Base-by-base conservation (phyloP, 768 basidiomycete genomes). In the Kwoniella shandongensis region DNA sequence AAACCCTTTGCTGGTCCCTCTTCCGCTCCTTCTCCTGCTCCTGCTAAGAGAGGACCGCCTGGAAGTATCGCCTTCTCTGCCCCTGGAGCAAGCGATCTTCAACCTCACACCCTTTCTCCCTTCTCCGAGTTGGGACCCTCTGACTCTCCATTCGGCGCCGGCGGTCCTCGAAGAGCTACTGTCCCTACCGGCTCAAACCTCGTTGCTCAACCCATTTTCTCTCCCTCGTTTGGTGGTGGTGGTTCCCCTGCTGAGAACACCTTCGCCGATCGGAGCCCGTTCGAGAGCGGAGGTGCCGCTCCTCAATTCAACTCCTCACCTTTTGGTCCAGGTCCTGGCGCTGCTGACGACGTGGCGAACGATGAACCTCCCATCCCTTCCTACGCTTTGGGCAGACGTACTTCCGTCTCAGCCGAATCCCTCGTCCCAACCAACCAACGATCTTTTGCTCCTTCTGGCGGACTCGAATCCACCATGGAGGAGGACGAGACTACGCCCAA, bases 391-490 rank as follows among this genome's bases (percentile, higher is more conserved):
- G 90, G 90, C 27, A 85, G 96, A 35, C 86, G 96, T 40, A 88
- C 89, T 2, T 97, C 93, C 35, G 91, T 99, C 57, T 91, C 89
- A 52, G 96, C 96, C 4, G 96, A 99, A 76, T 91, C 92, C 3
- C 91, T 98, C 72, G 84, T n/a, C 84, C 96, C 51, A 83, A 88
- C 74, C 40, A 59, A 63, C 29, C 68, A 64, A n/a, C 50, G 64
- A 29, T 23, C 57, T 4, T 52, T 60, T 25, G 25, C 55, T 20
- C 29, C 58, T 22, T 38, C 41, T 20, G 48, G 54, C 8, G 61
- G 54, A 17, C 59, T 70, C 18, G 66, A 59, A 15, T 38, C 66
- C 13, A 62, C 66, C 4, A 51, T 65, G 41, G 66, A 68, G 44
- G 71, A 73, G 49, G 71, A 73, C 30, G 67, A 71, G 49, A 84